Evolutionary conservation across 331 rosid genomes (phyloP).

Genomic region (Telfairia occidentalis): DNA sequence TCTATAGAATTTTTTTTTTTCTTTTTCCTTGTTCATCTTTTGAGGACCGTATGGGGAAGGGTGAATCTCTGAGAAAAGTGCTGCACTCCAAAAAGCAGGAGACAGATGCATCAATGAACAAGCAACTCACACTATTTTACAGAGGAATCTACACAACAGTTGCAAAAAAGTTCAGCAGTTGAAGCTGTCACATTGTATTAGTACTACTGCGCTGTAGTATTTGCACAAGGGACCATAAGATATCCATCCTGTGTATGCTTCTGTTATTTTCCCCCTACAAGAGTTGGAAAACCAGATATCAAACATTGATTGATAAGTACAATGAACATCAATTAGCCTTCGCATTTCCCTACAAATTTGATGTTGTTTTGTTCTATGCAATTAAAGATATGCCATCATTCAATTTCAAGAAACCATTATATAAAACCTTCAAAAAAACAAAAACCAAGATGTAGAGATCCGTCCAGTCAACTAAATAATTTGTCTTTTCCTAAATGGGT

Average conservation of each 20-base stretch:
- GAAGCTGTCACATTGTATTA: slow-evolving; percentile 27
- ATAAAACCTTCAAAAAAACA: background rate
- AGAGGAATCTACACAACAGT: slow-evolving; percentile 20
- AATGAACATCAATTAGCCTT: background rate
- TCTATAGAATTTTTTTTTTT: background rate
- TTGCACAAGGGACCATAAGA: slow-evolving; percentile 95
- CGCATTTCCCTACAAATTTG: background rate
- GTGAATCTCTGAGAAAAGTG: slow-evolving; percentile 11
- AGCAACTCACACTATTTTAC: slow-evolving; percentile 20
- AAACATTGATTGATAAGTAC: background rate
- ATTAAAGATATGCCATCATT: background rate
- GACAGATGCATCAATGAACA: slow-evolving; percentile 6
- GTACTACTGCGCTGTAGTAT: slow-evolving; percentile 69
- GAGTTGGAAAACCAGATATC: slow-evolving; percentile 1
- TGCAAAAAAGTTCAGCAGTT: slow-evolving; percentile 15
- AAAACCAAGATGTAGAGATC: background rate
- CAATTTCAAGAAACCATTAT: background rate
- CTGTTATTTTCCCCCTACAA: slow-evolving; percentile 72
- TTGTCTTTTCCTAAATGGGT: background rate
- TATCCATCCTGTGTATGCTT: slow-evolving; percentile 78
- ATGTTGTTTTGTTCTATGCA: background rate
- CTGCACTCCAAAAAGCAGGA: background rate
- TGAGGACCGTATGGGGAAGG: background rate
- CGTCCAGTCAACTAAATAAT: background rate
- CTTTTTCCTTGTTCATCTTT: slow-evolving; percentile 2